Percentiles rank a stretch among this genome's conserved stretches.
These are phyloP conservation scores for Dichotomocladium elegans DNA, from an alignment of 371 early-diverging fungal species.

Conservation along the genomic window DNA sequence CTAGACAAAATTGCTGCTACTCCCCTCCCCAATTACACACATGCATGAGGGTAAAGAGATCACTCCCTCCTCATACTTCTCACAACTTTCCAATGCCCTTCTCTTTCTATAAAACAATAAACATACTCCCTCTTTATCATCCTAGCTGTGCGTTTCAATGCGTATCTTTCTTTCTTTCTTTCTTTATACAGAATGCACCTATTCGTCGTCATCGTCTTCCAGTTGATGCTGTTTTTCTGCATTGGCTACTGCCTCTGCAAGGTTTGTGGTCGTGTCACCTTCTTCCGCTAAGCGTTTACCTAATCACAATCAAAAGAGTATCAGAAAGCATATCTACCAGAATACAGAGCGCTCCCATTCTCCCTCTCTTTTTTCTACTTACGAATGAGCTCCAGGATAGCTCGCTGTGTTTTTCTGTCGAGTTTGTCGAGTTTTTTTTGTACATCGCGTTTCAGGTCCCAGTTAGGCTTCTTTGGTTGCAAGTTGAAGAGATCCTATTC, in stretches of 20 bases:
- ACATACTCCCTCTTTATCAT: too few species aligned
- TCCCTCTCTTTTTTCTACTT: too few species aligned
- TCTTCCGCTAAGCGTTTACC: conserved; percentile 15
- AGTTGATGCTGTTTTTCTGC: conserved; percentile 36
- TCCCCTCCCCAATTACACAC: too few species aligned
- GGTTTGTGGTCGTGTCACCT: conserved; percentile 20
- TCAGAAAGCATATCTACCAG: too few species aligned
- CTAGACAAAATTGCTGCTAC: conserved; percentile 11
- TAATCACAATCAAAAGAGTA: neutral
- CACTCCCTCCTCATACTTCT: too few species aligned
- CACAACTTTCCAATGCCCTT: too few species aligned
- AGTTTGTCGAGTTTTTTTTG: conserved; percentile 71
- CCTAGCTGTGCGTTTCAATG: neutral
- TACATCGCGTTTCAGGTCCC: conserved; percentile 86
- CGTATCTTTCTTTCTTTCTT: neutral
- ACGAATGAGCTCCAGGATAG: conserved; percentile 77
- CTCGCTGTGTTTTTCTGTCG: conserved; percentile 67
- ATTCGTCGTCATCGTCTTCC: conserved; percentile 20
- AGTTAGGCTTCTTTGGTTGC: conserved; percentile 84
- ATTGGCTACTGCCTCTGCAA: conserved; percentile 38
- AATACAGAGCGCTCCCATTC: too few species aligned
- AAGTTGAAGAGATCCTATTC: conserved; percentile 71
- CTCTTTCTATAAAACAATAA: too few species aligned
- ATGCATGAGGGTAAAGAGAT: too few species aligned
- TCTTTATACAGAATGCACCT: neutral